Conservation (phyloP, 2,329 filamentous ascomycete genomes). For the Elsinoe australis region DNA sequence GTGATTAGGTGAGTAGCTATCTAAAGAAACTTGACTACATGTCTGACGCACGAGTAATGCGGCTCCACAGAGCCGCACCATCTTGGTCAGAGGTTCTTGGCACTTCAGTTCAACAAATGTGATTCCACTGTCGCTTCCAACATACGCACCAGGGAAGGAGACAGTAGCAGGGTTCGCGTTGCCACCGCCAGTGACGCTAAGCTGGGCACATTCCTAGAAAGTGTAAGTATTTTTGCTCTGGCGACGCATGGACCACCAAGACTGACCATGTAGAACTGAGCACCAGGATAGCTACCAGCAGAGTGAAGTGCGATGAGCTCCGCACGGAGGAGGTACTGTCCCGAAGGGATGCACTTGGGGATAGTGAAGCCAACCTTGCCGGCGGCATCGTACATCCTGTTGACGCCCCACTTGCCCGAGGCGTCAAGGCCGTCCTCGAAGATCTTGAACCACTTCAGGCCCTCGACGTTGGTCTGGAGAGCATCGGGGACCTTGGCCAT, state of each 20-base stretch:
- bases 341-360: slow-evolving; percentile 46
- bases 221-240: too few relatives aligned
- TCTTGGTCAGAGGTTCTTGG: too few relatives aligned
- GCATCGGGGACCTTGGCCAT: slow-evolving; percentile 38
- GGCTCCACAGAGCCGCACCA: too few relatives aligned
- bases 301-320: slow-evolving; percentile 50
- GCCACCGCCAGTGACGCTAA: slow-evolving; percentile 21
- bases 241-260: too few relatives aligned
- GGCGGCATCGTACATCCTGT: slow-evolving; percentile 27
- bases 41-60: too few relatives aligned
- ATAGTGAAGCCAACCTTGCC: slow-evolving; percentile 34
- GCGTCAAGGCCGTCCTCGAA: slow-evolving; percentile 40
- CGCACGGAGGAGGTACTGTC: slow-evolving; percentile 49
- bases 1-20: too few relatives aligned
- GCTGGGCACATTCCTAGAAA: slow-evolving; percentile 29
- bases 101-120: too few relatives aligned
- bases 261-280: slow-evolving; percentile 37
- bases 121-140: slow-evolving; percentile 13
- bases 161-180: slow-evolving; percentile 13
- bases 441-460: slow-evolving; percentile 47
- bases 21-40: too few relatives aligned
- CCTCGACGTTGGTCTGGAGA: slow-evolving; percentile 38
- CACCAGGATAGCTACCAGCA: slow-evolving; percentile 39
- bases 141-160: slow-evolving; percentile 14
- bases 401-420: slow-evolving; percentile 44